These are phyloP conservation scores for Novakomyces olei DNA, from an alignment of 805 yeast genomes.

Conservation along the genomic window DNA sequence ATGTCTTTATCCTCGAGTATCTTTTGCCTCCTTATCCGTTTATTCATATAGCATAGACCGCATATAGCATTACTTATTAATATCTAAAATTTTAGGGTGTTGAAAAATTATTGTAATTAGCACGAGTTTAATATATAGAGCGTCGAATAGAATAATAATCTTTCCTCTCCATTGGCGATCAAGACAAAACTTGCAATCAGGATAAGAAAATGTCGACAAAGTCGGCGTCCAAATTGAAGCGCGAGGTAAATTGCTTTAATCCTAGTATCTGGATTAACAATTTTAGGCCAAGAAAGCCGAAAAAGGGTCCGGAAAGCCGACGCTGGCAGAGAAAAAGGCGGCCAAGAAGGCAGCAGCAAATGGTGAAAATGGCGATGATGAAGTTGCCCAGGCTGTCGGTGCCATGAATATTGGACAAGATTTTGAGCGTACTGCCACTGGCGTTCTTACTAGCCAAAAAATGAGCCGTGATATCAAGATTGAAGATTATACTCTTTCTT, in stretches of 20 bases:
- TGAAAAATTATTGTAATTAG: no score
- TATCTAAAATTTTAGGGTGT: no score
- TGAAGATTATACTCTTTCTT: constrained; percentile 21
- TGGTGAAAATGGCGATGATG: background rate
- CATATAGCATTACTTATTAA: no score
- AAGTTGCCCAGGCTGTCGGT: background rate
- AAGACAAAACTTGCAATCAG: no score
- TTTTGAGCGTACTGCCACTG: constrained; percentile 22
- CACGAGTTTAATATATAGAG: no score
- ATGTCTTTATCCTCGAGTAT: background rate
- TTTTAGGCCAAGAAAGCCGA: constrained; percentile 3
- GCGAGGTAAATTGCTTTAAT: constrained; percentile 1
- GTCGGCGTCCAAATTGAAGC: constrained; percentile 3
- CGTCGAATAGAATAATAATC: no score
- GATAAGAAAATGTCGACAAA: no score
- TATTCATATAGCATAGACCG: no score
- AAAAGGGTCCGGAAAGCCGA: constrained; percentile 1
- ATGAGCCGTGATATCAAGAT: constrained; percentile 89
- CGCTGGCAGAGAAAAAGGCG: background rate
- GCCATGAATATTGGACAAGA: background rate
- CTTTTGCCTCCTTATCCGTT: no score
- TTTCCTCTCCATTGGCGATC: no score
- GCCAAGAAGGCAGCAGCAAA: background rate
- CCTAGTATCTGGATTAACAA: background rate
- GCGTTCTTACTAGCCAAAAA: constrained; percentile 71